Conservation (phyloP, 441 rosid species). For the Populus hybrid region DNA sequence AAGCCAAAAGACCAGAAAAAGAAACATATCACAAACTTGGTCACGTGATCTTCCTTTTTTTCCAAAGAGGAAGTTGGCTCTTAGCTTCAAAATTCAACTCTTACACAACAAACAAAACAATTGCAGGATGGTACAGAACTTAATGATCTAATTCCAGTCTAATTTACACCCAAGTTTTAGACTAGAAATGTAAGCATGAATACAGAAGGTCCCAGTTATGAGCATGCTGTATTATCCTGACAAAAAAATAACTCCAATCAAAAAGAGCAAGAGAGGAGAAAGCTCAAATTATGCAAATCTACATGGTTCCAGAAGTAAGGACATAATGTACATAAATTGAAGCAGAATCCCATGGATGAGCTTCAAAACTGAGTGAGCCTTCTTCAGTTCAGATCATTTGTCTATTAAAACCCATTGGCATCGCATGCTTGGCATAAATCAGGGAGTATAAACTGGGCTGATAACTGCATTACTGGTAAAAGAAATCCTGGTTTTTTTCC, state of each 20-base stretch:
- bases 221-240: not conserved
- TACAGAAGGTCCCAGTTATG: not conserved
- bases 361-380: not conserved
- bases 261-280: not conserved
- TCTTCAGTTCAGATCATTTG: not conserved
- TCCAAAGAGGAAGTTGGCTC: not conserved
- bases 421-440: not conserved
- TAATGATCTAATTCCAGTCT: not conserved
- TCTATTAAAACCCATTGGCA: not conserved
- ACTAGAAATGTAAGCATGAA: not conserved
- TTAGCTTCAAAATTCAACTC: not conserved
- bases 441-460: not conserved
- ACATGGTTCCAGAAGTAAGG: not conserved
- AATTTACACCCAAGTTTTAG: not conserved
- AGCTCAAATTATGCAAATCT: not conserved
- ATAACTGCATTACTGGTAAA: not conserved
- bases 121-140: not conserved
- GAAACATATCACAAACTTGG: not conserved
- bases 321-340: not conserved
- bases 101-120: not conserved
- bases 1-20: conserved; percentile 29
- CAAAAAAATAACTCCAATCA: not conserved
- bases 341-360: not conserved
- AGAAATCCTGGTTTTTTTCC: not conserved
- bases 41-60: not conserved